Base-by-base conservation (phyloP, 805 yeast genomes). In the Saccharomycopsis lassenensis region DNA sequence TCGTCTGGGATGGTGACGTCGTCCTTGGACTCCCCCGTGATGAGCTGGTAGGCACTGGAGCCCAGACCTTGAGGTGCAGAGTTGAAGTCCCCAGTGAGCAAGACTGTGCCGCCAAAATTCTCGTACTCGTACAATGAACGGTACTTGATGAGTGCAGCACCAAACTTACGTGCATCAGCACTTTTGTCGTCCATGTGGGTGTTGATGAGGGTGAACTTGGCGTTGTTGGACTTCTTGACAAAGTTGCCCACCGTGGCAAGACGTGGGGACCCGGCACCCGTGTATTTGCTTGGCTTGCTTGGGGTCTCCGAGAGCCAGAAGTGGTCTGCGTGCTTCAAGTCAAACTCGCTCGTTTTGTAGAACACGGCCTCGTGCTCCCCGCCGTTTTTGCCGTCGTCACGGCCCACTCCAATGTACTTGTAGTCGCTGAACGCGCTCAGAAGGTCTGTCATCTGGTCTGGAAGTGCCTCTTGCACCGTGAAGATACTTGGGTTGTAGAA, bases 31-130 rank as follows among this genome's bases (percentile, higher is more conserved):
- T 29, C 21, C 3, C 57, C 52, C 2, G 61, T 54, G 5, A 52
- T 47, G 7, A 52, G 42, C 6, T 47, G 29, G 43, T 61, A 54
- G 20, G 58, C 64, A 17, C 49, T 52, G 33, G 53, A 40, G 5
- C 41, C 41, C 1, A 37, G 42, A 6, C 57, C 59, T 14, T 45
- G 39, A 2, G 59, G 48, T 22, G 52, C 43, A 24, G 66, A 58
- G 39, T 69, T 69, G 52, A 69, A 65, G 43, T 66, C 71, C 7
- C 71, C 72, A 24, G 56, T 48, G n/a, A 67, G 46, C 33, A 64
- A 51, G 0, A 62, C 61, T 5, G 64, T 60, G 7, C 56, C 55
- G 3, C 54, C 50, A 4, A 52, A 52, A 16, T 46, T 47, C 8
- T 46, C 47, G 7, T 46, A 46, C 38, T 67, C 67, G 46, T 61